Evolutionary conservation across 495 filamentous ascomycete genomes (phyloP).

Genomic region (Xylaria castorea): DNA sequence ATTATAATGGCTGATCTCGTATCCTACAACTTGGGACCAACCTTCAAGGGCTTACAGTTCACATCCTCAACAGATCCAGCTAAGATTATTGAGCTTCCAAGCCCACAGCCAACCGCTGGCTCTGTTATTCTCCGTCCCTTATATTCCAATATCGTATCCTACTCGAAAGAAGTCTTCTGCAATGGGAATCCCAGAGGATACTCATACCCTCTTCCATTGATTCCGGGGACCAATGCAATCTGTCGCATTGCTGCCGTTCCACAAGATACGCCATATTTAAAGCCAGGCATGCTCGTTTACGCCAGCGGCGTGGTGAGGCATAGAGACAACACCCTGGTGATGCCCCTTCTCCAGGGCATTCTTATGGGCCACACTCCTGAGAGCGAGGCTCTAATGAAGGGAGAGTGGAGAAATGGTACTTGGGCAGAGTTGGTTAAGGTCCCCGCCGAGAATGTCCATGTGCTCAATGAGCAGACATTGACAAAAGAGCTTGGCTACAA

Average conservation of each 20-base stretch:
- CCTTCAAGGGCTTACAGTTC: slow-evolving; percentile 1
- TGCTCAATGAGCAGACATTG: slow-evolving; percentile 46
- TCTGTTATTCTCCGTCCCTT: slow-evolving; percentile 31
- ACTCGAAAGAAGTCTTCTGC: slow-evolving; percentile 29
- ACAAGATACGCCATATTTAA: slow-evolving; percentile 51
- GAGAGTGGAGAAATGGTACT: slow-evolving; percentile 46
- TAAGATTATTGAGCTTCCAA: slow-evolving; percentile 1
- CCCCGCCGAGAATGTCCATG: slow-evolving; percentile 48
- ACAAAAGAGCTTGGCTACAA: slow-evolving; percentile 14
- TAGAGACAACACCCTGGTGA: slow-evolving; percentile 50
- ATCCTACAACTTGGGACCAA: neutral
- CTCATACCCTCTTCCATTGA: slow-evolving; percentile 30
- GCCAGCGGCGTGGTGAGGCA: slow-evolving; percentile 51
- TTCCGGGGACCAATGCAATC: slow-evolving; percentile 44
- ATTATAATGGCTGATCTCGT: neutral
- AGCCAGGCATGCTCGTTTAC: slow-evolving; percentile 54
- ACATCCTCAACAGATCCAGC: neutral
- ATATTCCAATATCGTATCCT: slow-evolving; percentile 24
- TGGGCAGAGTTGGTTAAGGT: slow-evolving; percentile 50
- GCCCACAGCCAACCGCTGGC: neutral
- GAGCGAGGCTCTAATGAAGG: slow-evolving; percentile 38
- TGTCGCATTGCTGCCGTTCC: slow-evolving; percentile 54
- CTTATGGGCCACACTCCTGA: slow-evolving; percentile 30
- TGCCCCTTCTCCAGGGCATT: slow-evolving; percentile 47
- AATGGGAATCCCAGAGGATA: slow-evolving; percentile 30